phyloP scores from a whole-genome alignment of 140 eudicot genomes.

The Ambrosia hybrid region DNA sequence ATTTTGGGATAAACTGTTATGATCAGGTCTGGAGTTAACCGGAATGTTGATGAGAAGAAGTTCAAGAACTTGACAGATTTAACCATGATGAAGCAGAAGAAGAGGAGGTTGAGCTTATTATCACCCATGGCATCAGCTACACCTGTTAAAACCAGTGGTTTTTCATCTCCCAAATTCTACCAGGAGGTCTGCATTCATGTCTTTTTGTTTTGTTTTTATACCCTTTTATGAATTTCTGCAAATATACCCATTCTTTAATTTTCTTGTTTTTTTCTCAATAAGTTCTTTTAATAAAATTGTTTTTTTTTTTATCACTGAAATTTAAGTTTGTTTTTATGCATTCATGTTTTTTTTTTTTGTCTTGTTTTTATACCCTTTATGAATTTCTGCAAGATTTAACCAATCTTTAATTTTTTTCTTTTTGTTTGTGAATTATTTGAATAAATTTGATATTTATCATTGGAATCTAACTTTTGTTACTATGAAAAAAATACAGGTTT shows the following conservation, averaged over 20 bases:
- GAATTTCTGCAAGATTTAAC: constrained; percentile 3
- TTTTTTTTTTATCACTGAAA: neutral
- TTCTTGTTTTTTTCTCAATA: neutral
- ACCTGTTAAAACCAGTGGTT: constrained; percentile 31
- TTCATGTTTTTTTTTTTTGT: neutral
- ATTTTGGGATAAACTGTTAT: constrained; percentile 12
- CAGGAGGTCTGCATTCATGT: constrained; percentile 53
- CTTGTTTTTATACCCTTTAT: neutral
- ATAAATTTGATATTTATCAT: neutral
- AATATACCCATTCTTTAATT: neutral
- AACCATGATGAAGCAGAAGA: constrained; percentile 43
- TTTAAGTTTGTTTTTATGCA: constrained; percentile 36
- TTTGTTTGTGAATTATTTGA: neutral
- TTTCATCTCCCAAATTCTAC: constrained; percentile 50
- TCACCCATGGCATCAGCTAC: constrained; percentile 59
- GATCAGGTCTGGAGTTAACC: constrained; percentile 46
- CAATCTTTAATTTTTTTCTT: neutral
- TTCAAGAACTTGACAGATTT: constrained; percentile 30
- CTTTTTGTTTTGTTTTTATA: neutral
- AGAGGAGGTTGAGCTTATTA: constrained; percentile 37
- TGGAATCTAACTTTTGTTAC: constrained; percentile 2
- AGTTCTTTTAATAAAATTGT: too few relatives aligned
- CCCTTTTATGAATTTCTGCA: neutral
- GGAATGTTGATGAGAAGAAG: constrained; percentile 36
- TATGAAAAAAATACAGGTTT: constrained; percentile 50